Conservation (phyloP, 202 grass and related monocot genomes). For the Zoysia matrella region DNA sequence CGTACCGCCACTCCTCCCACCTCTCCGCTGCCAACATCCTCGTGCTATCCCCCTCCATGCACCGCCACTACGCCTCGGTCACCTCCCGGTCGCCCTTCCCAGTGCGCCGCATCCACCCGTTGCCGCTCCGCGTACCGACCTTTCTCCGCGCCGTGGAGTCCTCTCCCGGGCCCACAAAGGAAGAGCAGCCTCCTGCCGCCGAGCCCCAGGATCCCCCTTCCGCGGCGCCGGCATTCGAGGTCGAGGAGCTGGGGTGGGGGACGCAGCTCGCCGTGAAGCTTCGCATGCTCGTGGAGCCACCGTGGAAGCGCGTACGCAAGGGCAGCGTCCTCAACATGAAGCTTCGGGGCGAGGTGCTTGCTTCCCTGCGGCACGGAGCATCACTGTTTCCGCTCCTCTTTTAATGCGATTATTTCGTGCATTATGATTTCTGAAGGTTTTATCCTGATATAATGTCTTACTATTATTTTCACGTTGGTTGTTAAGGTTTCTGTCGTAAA, state of each 20-base stretch:
- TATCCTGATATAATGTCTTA: conserved; percentile 11
- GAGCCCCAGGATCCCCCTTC: conserved; percentile 49
- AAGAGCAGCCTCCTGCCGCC: conserved; percentile 33
- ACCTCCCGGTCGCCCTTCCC: not conserved
- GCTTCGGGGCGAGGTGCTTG: conserved; percentile 76
- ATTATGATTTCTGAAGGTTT: conserved; percentile 18
- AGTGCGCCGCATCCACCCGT: conserved; percentile 38
- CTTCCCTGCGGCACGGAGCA: conserved; percentile 1
- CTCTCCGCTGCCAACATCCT: conserved; percentile 46
- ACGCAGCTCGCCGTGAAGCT: conserved; percentile 69
- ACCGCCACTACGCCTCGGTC: conserved; percentile 35
- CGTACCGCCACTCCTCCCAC: conserved; percentile 40
- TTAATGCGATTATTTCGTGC: conserved; percentile 6
- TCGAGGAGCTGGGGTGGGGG: conserved; percentile 76
- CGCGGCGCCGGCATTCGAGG: conserved; percentile 59
- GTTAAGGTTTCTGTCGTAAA: not conserved
- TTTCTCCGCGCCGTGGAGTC: conserved; percentile 52
- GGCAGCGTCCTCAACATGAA: conserved; percentile 87
- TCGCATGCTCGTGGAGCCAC: conserved; percentile 71
- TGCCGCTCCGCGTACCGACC: conserved; percentile 47
- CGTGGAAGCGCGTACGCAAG: conserved; percentile 81
- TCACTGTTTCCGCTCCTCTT: conserved; percentile 21
- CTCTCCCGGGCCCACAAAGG: conserved; percentile 52
- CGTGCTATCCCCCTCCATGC: conserved; percentile 34
- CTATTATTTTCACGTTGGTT: not conserved